Evolutionary conservation across 805 yeast species (phyloP).

Genomic region (Dipodascus albidus): DNA sequence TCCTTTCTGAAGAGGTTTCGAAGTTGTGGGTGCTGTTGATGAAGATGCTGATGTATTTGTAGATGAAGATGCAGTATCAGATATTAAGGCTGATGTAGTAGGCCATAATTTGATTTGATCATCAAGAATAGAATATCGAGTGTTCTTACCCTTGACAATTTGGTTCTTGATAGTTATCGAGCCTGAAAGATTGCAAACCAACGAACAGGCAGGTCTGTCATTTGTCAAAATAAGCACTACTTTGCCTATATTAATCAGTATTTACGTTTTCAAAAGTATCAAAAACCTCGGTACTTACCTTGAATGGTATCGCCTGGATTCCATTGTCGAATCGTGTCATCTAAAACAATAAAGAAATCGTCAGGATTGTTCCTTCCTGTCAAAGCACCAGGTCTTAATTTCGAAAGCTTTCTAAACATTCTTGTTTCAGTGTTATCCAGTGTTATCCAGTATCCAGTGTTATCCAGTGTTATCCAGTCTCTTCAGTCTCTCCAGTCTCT

Average conservation of each 20-base stretch:
- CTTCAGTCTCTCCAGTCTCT: no score
- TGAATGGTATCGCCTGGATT: conserved; percentile 59
- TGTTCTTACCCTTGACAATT: conserved; percentile 21
- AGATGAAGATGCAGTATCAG: neutral
- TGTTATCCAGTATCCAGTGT: no score
- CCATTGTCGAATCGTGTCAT: conserved; percentile 66
- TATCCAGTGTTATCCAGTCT: no score
- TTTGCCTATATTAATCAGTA: conserved; percentile 14
- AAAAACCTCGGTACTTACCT: neutral
- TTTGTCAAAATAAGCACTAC: conserved; percentile 23
- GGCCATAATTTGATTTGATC: conserved; percentile 19
- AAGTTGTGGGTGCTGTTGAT: neutral
- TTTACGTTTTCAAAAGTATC: neutral
- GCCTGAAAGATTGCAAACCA: conserved; percentile 21
- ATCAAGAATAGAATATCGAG: conserved; percentile 20
- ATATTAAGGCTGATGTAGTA: neutral
- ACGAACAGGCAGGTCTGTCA: conserved; percentile 14
- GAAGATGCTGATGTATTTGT: neutral
- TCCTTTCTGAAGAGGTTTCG: conserved; percentile 32
- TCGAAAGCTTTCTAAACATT: conserved; percentile 12
- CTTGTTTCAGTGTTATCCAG: neutral
- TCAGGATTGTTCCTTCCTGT: conserved; percentile 7
- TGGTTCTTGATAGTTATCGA: conserved; percentile 19
- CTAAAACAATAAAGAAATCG: conserved; percentile 55
- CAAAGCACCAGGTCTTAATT: conserved; percentile 11